Conservation (phyloP, 2,329 filamentous ascomycete genomes). For the Aureobasidium sp. region DNA sequence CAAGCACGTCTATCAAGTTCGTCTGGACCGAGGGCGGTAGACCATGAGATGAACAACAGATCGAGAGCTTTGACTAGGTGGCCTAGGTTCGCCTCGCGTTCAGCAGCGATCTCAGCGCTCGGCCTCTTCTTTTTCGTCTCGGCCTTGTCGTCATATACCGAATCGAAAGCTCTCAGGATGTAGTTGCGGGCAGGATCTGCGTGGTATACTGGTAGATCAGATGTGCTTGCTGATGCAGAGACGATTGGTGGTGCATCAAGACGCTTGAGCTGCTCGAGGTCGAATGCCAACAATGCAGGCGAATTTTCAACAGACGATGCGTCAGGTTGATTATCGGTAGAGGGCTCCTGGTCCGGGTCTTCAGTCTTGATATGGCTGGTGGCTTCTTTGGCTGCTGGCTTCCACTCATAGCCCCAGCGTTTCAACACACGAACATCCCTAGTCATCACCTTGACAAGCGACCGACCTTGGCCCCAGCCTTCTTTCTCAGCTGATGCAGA, state of each 20-base stretch:
- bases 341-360: constrained; percentile 13
- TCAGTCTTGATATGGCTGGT: constrained; percentile 8
- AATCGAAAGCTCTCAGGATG: constrained; percentile 65
- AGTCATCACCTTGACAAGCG: constrained; percentile 75
- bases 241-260: constrained; percentile 26
- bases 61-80: constrained; percentile 76
- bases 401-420: constrained; percentile 76
- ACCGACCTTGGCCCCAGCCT: constrained; percentile 80
- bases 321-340: not conserved
- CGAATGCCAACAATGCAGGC: constrained; percentile 64
- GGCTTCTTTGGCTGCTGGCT: constrained; percentile 38
- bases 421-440: constrained; percentile 80
- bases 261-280: constrained; percentile 61
- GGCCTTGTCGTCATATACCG: constrained; percentile 31
- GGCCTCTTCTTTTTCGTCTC: constrained; percentile 53
- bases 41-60: constrained; percentile 79
- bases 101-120: constrained; percentile 55
- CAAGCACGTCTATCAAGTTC: constrained; percentile 83
- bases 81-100: constrained; percentile 76
- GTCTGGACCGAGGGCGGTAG: constrained; percentile 57
- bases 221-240: constrained; percentile 30
- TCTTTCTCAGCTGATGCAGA: constrained; percentile 72
- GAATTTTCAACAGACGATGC: constrained; percentile 34
- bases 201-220: constrained; percentile 75
- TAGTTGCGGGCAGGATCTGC: constrained; percentile 74